Conservation (phyloP, 2,329 filamentous ascomycete species). For the Xylaria hypoxylon region DNA sequence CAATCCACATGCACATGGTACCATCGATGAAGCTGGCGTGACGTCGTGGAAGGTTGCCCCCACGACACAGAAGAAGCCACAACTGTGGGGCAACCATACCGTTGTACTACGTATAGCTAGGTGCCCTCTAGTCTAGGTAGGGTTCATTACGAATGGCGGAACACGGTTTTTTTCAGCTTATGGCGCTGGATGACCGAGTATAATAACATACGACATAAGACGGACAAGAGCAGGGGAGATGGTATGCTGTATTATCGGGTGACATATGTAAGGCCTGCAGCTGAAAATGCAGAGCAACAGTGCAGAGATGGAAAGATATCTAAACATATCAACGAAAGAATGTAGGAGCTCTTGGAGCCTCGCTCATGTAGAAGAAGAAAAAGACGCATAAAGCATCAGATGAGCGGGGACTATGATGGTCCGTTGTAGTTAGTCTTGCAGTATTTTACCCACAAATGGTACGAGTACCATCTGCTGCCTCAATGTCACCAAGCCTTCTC, state of each 20-base stretch:
- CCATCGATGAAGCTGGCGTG: conserved; percentile 35
- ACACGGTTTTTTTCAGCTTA: conserved; percentile 7
- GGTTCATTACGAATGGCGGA: conserved; percentile 3
- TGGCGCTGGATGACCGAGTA: conserved; percentile 1
- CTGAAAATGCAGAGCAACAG: conserved; percentile 15
- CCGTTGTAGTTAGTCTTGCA: conserved; percentile 58
- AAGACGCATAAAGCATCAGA: conserved; percentile 47
- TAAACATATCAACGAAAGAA: conserved; percentile 37
- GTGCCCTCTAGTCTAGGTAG: neutral
- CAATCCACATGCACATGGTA: conserved; percentile 20
- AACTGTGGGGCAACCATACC: conserved; percentile 17
- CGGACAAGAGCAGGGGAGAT: conserved; percentile 1
- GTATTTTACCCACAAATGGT: conserved; percentile 42
- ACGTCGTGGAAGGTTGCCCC: conserved; percentile 42
- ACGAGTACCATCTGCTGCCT: conserved; percentile 42
- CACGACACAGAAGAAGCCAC: conserved; percentile 8
- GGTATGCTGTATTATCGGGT: conserved; percentile 17
- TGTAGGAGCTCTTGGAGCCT: conserved; percentile 65
- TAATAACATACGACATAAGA: conserved; percentile 22
- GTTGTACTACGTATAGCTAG: conserved; percentile 6
- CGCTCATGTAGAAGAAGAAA: conserved; percentile 56
- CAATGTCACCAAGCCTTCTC: conserved; percentile 48
- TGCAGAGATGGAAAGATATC: neutral
- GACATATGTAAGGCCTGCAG: conserved; percentile 13
- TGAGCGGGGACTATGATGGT: conserved; percentile 67